Percentiles rank a stretch among this genome's conserved stretches.
Evolutionary conservation across 495 filamentous ascomycete species (phyloP).

Genomic region (Penicillium canescens): DNA sequence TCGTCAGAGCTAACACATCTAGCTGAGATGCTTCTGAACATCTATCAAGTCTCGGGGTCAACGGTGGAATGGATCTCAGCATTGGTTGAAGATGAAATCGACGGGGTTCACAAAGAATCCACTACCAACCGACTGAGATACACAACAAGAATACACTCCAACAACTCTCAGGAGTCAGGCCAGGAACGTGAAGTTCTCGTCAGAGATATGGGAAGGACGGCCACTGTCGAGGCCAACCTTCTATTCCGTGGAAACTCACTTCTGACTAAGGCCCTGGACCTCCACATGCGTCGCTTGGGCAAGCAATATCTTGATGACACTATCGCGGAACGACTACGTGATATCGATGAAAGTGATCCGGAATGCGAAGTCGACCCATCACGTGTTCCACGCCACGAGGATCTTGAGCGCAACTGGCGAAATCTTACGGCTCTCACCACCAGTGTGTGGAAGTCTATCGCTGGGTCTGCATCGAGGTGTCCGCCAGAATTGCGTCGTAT

Average conservation of each 20-base stretch:
- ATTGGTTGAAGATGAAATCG: constrained; percentile 95
- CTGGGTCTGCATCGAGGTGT: constrained; percentile 67
- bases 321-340: constrained; percentile 76
- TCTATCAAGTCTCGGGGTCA: constrained; percentile 92
- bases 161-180: constrained; percentile 67
- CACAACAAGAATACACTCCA: constrained; percentile 73
- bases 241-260: constrained; percentile 95
- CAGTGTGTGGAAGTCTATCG: constrained; percentile 82
- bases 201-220: constrained; percentile 57
- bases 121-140: constrained; percentile 69
- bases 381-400: constrained; percentile 67
- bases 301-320: constrained; percentile 92
- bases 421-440: constrained; percentile 74
- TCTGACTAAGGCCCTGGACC: constrained; percentile 89
- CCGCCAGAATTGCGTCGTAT: constrained; percentile 84
- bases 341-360: constrained; percentile 84
- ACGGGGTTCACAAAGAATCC: constrained; percentile 80
- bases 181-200: constrained; percentile 63
- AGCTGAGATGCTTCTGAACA: constrained; percentile 87
- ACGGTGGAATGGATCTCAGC: constrained; percentile 89
- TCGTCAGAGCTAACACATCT: constrained; percentile 74
- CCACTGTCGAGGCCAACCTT: constrained; percentile 80
- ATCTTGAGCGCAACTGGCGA: constrained; percentile 82
- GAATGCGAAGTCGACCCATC: constrained; percentile 94
- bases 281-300: constrained; percentile 91